These are phyloP conservation scores for Globisporangium nunn DNA, from an alignment of 352 stramenopile genomes.

Conservation along the genomic window DNA sequence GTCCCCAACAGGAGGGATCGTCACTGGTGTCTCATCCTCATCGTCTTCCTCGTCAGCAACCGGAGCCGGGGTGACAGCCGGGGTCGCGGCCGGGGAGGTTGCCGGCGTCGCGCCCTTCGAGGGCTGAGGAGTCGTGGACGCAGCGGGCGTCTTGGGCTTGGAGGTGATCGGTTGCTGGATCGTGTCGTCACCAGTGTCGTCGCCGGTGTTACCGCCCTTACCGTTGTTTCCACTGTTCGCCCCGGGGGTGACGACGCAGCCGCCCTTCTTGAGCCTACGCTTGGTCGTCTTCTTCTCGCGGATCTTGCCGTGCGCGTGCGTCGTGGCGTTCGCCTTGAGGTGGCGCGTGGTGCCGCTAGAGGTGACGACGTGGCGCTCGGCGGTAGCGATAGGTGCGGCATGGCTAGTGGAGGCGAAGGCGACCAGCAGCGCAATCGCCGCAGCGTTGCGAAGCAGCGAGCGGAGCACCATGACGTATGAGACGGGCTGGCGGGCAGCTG, in stretches of 20 bases:
- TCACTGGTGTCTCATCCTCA: conserved; percentile 1
- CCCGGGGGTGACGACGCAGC: conserved; percentile 5
- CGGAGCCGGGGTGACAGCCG: background rate
- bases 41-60: background rate
- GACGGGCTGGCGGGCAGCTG: background rate
- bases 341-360: background rate
- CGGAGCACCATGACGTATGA: conserved; percentile 8
- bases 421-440: conserved; percentile 11
- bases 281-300: background rate
- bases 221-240: background rate
- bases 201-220: background rate
- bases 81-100: background rate
- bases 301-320: background rate
- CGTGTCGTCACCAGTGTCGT: conserved; percentile 1
- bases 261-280: conserved; percentile 9
- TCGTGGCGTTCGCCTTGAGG: conserved; percentile 3
- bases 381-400: background rate
- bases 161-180: background rate
- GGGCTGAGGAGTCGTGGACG: background rate
- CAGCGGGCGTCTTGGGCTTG: background rate
- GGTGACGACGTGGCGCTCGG: background rate
- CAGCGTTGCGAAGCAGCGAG: conserved; percentile 8
- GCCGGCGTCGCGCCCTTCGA: background rate
- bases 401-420: conserved; percentile 5
- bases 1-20: background rate